Evolutionary conservation across 1,139 yeast genomes (phyloP), one percentile per base, ranked within the genome.

Genomic region (Magnusiomyces suaveolens): DNA sequence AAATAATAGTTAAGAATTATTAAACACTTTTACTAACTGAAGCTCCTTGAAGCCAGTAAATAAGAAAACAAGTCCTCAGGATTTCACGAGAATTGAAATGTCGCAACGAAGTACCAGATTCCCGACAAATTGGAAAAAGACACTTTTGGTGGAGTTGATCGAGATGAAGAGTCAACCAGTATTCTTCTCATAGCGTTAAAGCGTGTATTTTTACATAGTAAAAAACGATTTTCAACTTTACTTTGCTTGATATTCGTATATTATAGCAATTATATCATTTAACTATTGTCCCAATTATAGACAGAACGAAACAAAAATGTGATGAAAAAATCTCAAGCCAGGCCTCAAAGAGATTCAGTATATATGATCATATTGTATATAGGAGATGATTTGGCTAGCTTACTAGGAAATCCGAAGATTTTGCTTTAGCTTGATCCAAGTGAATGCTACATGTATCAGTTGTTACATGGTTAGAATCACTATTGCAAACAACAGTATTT

Each of bases 331-430:
- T 12, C 33, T 24, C 2, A 39, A 36, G 16, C 4, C 43, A 38
- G 18, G 20, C 18, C 43, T 38, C 41, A 70, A 62, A 60, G 73
- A 60, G 68, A 72, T 3, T 60, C 64, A 16, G 87, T 89, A 63
- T 90, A 84, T 69, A 89, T 95, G 72, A 96, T 92, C 2, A 80
- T 92, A 46, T 96, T 97, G 0, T 94, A 90, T 65, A 89, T 92
- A 92, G 83, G 88, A 20, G 86, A 89, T 32, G 99, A 94, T 71
- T 75, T 94, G 60, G 89, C 95, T 2, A 98, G 98, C 1, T 72
- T 94, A n/a, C 73, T 94, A 55, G 92, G 86, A 64, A 92, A 90
- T 67, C 92, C 95, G 1, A 72, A 78, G n/a, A 80, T 90, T 2
- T 62, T 69, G 12, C 71, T 92, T 39, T 68, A 77, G 16, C 73